phyloP scores from a whole-genome alignment of 2,329 filamentous ascomycete genomes.

The Dactylella cylindrospora region DNA sequence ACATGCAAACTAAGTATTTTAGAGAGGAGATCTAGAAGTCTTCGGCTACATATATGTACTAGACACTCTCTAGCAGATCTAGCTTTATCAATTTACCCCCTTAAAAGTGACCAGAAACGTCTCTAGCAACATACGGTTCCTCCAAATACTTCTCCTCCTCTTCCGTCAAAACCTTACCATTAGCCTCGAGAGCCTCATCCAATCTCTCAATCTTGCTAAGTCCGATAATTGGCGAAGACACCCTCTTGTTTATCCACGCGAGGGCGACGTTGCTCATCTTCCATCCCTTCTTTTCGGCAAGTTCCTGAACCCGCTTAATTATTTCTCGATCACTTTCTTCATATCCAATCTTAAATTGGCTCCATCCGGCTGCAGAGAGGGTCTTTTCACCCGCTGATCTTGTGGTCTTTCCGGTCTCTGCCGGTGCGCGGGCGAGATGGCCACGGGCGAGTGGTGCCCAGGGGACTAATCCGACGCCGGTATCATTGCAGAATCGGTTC shows the following conservation, averaged over 20 bases:
- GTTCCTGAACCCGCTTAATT: constrained; percentile 60
- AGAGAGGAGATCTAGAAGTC: too few species aligned
- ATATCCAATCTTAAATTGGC: constrained; percentile 53
- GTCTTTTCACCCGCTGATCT: constrained; percentile 47
- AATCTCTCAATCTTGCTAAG: constrained; percentile 63
- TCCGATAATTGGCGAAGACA: constrained; percentile 63
- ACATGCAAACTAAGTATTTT: too few species aligned
- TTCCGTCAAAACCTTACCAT: constrained; percentile 57
- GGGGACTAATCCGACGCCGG: constrained; percentile 55
- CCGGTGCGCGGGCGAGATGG: constrained; percentile 50
- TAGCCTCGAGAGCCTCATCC: constrained; percentile 60
- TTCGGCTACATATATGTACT: too few species aligned
- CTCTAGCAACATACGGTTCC: constrained; percentile 62
- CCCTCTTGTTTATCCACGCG: constrained; percentile 63
- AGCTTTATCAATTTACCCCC: too few species aligned
- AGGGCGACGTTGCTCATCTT: constrained; percentile 67
- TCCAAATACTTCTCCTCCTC: constrained; percentile 66
- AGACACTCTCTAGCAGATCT: too few species aligned
- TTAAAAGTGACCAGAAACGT: constrained; percentile 52
- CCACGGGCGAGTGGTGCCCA: constrained; percentile 53
- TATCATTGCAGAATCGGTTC: constrained; percentile 53
- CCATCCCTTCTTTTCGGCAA: constrained; percentile 61
- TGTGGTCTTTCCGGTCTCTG: constrained; percentile 40
- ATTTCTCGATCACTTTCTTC: constrained; percentile 58
- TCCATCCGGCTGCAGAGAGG: constrained; percentile 51